These are phyloP conservation scores for Fusarium humuli DNA, from an alignment of 2,329 filamentous ascomycete genomes.

Conservation along the genomic window DNA sequence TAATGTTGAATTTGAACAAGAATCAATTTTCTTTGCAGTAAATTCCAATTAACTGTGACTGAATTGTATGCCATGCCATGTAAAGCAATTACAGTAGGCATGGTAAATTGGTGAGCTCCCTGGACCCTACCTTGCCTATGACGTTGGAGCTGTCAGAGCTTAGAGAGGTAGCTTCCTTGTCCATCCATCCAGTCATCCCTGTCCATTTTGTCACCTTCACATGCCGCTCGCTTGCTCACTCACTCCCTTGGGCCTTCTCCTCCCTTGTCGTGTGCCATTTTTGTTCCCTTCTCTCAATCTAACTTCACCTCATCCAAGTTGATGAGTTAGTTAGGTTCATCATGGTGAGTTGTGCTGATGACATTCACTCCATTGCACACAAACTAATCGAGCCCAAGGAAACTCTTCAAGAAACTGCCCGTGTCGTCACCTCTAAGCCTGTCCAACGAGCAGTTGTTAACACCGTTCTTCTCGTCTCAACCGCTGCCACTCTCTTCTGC, in stretches of 20 bases:
- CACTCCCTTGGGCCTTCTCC: conserved; percentile 11
- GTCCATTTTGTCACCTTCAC: conserved; percentile 32
- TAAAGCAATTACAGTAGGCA: background rate
- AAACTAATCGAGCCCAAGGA: conserved; percentile 47
- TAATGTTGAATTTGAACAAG: background rate
- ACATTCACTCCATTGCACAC: background rate
- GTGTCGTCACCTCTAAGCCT: conserved; percentile 61
- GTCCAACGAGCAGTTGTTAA: conserved; percentile 64
- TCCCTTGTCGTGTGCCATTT: conserved; percentile 9
- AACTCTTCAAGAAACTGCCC: conserved; percentile 51
- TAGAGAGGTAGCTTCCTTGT: background rate
- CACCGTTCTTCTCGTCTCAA: conserved; percentile 57
- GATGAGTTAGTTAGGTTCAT: conserved; percentile 13
- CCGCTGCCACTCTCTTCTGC: conserved; percentile 59
- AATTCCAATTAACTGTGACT: background rate
- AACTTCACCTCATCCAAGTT: conserved; percentile 9
- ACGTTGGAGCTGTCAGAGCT: conserved; percentile 38
- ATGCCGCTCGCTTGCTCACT: conserved; percentile 30
- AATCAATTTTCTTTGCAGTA: background rate
- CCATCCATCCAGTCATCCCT: background rate
- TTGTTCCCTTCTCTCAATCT: conserved; percentile 14
- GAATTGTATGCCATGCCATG: background rate
- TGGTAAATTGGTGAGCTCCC: background rate
- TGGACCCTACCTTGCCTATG: conserved; percentile 22
- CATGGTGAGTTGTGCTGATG: conserved; percentile 34